Conservation (phyloP, 306 rosid species). For the Hylodesmum podocarpum region DNA sequence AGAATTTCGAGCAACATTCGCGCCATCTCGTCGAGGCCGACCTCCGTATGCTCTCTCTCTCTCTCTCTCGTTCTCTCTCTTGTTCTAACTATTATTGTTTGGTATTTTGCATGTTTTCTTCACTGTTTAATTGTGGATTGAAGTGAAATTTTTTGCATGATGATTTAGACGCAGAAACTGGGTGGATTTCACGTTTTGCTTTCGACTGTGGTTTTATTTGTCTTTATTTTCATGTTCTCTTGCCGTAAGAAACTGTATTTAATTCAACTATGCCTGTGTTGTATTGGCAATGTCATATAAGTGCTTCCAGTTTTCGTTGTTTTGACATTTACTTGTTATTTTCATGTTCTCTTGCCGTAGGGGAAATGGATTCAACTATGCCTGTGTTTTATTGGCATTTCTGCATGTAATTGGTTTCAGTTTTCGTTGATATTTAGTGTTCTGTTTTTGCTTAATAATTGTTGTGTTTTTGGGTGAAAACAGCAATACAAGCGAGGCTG, state of each 20-base stretch:
- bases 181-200: not conserved
- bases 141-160: not conserved
- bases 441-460: not conserved
- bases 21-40: slow-evolving; percentile 76
- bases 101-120: not conserved
- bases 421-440: not conserved
- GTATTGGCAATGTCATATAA: not conserved
- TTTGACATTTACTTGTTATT: not conserved
- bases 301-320: not conserved
- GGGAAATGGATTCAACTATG: not conserved
- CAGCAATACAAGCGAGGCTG: slow-evolving; percentile 78
- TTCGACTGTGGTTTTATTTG: not conserved
- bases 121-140: slow-evolving; percentile 11
- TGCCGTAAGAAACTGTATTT: not conserved
- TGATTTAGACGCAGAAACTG: not conserved
- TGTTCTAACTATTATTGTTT: not conserved
- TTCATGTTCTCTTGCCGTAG: not conserved
- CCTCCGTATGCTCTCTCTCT: slow-evolving; percentile 50
- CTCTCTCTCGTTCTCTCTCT: slow-evolving; percentile 11
- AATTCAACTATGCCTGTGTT: not conserved
- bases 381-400: not conserved
- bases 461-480: slow-evolving; percentile 5
- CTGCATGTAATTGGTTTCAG: not conserved
- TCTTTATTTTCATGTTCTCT: not conserved
- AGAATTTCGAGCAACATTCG: slow-evolving; percentile 92